Percentiles rank a stretch among this genome's conserved stretches.
Evolutionary conservation across 495 filamentous ascomycete genomes (phyloP).

Genomic region (Xylaria castorea): DNA sequence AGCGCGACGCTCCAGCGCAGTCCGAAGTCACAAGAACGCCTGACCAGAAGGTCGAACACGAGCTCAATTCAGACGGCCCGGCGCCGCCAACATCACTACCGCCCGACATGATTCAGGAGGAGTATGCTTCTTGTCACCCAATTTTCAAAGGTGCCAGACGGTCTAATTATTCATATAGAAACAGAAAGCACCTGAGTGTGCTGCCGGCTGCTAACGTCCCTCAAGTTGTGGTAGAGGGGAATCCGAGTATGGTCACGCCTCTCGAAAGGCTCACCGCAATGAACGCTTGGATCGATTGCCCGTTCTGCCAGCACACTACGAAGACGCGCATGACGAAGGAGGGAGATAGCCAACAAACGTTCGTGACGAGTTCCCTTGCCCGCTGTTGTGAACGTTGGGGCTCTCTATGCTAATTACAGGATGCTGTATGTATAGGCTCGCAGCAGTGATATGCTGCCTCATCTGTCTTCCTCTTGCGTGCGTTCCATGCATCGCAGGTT

Average conservation of each 20-base stretch:
- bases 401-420: not conserved
- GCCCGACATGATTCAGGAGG: constrained; percentile 18
- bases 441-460: constrained; percentile 40
- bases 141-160: not conserved
- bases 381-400: not conserved
- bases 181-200: not conserved
- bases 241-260: constrained; percentile 36
- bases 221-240: constrained; percentile 2
- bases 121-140: constrained; percentile 1
- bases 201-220: not conserved
- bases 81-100: constrained; percentile 13
- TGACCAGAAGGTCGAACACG: not conserved
- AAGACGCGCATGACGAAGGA: constrained; percentile 31
- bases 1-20: not conserved
- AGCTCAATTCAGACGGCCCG: not conserved
- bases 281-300: constrained; percentile 42
- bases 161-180: not conserved
- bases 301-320: constrained; percentile 39
- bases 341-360: constrained; percentile 43
- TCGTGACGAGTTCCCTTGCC: constrained; percentile 5
- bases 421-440: constrained; percentile 31
- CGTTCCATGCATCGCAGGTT: constrained; percentile 41
- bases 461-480: constrained; percentile 43
- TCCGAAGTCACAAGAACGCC: not conserved
- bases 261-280: constrained; percentile 35